Percentiles rank a stretch among this genome's conserved stretches.
Conservation (phyloP, 768 basidiomycete genomes). For the Dacryopinax spathularia region DNA sequence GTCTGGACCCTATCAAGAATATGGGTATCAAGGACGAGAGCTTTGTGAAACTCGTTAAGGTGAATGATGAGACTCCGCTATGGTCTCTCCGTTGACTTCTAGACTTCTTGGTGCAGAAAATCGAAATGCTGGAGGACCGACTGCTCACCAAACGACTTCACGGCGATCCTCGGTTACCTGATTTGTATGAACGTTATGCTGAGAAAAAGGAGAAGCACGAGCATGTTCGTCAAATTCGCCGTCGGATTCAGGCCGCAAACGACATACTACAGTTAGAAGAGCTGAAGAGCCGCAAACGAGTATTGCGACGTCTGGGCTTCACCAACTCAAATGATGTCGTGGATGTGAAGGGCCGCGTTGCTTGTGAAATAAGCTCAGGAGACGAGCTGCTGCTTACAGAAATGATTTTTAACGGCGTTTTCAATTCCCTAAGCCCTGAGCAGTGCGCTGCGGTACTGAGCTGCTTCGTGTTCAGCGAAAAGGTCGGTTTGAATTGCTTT, state of each 20-base stretch:
- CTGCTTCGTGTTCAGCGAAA: conserved; percentile 96
- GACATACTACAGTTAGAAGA: conserved; percentile 93
- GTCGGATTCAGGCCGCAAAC: conserved; percentile 75
- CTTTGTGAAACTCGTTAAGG: conserved; percentile 75
- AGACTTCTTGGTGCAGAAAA: conserved; percentile 47
- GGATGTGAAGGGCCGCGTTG: conserved; percentile 94
- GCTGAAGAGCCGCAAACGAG: conserved; percentile 87
- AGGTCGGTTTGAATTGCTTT: conserved; percentile 36
- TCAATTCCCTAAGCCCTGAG: conserved; percentile 79
- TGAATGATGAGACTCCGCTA: conserved; percentile 18
- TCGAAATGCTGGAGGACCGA: conserved; percentile 73
- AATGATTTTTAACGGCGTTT: conserved; percentile 91
- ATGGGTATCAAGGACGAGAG: conserved; percentile 94
- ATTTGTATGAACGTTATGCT: conserved; percentile 65
- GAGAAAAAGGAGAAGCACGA: conserved; percentile 58
- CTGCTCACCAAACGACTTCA: conserved; percentile 69
- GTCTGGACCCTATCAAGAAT: conserved; percentile 84
- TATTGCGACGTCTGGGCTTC: conserved; percentile 81
- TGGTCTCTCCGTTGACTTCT: background rate
- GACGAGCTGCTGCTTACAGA: conserved; percentile 94
- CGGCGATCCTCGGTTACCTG: conserved; percentile 60
- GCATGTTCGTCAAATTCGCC: conserved; percentile 62
- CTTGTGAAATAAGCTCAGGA: conserved; percentile 95
- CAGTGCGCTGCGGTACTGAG: conserved; percentile 88
- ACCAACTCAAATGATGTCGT: conserved; percentile 82